Evolutionary conservation across 2,329 filamentous ascomycete genomes (phyloP).

Genomic region (Colletotrichum sp.): DNA sequence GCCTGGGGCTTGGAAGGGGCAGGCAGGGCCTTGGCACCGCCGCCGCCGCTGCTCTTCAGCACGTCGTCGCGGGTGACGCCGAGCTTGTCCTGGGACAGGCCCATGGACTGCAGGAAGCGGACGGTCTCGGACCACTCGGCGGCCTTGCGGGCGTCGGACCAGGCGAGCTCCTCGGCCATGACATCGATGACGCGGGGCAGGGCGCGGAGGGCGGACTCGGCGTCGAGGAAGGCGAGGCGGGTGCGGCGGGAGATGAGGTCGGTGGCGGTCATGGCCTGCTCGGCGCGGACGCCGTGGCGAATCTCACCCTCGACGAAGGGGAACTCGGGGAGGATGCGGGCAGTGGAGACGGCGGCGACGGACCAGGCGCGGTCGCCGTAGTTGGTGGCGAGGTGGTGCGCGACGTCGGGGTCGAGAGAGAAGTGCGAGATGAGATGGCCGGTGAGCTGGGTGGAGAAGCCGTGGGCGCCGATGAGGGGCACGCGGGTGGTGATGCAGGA

Average conservation of each 20-base stretch:
- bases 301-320: conserved; percentile 79
- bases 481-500: conserved; percentile 77
- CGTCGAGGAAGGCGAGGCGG: conserved; percentile 77
- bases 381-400: conserved; percentile 43
- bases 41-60: conserved; percentile 4
- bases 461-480: conserved; percentile 78
- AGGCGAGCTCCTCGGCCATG: conserved; percentile 72
- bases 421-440: conserved; percentile 37
- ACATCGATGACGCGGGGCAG: conserved; percentile 74
- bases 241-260: conserved; percentile 75
- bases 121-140: conserved; percentile 58
- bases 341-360: conserved; percentile 57
- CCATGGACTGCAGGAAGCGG: conserved; percentile 50
- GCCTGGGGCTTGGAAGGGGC: not conserved
- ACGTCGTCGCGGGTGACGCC: conserved; percentile 33
- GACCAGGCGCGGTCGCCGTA: conserved; percentile 70
- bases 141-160: conserved; percentile 64
- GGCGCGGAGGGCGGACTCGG: conserved; percentile 71
- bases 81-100: conserved; percentile 34
- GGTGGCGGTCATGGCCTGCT: conserved; percentile 75
- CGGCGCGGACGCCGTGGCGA: conserved; percentile 72
- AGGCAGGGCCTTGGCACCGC: not conserved
- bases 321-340: conserved; percentile 68
- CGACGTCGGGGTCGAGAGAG: conserved; percentile 42
- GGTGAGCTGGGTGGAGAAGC: conserved; percentile 51